Evolutionary conservation across 176 grass and related monocot species (phyloP), one percentile per base, ranked within the genome.

Genomic region (Calamus simplicifolius): DNA sequence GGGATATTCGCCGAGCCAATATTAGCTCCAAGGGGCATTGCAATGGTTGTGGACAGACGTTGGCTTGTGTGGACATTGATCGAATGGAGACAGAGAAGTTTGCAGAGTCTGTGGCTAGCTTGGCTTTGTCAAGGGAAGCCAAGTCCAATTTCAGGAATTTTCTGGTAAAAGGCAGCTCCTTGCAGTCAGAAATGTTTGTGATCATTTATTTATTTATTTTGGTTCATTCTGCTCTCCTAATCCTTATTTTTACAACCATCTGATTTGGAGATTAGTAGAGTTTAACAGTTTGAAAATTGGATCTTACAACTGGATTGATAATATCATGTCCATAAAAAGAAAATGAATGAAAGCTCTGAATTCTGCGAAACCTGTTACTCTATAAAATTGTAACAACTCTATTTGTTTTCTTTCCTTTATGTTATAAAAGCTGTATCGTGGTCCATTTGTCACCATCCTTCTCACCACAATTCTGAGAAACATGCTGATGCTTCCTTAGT

Each of bases 71-170:
- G 49, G 91, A 96, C 67, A 79, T 96, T 12, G 58, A 69, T 15
- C 52, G 54, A 38, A 43, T 63, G 54, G 83, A 82, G 50, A 95
- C 80, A 0, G 62, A 59, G 19, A 75, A 52, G 59, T 95, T 95
- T 57, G 84, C 84, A 18, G 77, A 82, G 56, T 86, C 80, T 71
- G 86, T 95, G 48, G 83, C 86, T 15, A 67, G 49, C 72, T 75
- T 90, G 70, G 86, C 91, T 12, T 74, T 90, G 59, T 80, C 84
- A 71, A 87, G 91, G 75, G 91, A 95, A 18, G 76, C 67, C 54
- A 87, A 79, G 52, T 54, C 65, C 68, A 95, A 95, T 82, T 87
- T 95, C 83, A 79, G 73, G 68, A 73, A 59, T 2, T 95, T 95
- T 73, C 83, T 84, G 86, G 91, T 95, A 59, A n/a, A 5, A 52